Base-by-base conservation (phyloP, 179 eudicot genomes). In the Spergularia azorica region DNA sequence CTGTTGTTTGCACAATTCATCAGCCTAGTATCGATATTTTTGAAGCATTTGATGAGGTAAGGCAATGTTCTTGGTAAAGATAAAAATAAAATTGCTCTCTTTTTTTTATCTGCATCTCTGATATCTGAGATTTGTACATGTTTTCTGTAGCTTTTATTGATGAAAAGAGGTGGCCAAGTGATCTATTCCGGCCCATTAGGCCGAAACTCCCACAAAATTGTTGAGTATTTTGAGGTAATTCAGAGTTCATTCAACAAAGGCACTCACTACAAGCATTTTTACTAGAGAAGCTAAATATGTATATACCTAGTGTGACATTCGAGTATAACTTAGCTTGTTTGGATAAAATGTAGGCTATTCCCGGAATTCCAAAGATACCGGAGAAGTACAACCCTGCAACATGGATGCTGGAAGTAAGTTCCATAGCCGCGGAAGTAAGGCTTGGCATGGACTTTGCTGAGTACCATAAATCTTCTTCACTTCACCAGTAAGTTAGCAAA, bases 151-250 rank as follows among this genome's bases (percentile, higher is more conserved):
- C 82, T 95, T 50, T 85, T 95, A 75, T 80, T 95, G 69, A 85
- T 95, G 93, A 95, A 95, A 86, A 88, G 91, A 86, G 99, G 99
- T 78, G 99, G 99, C 71, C 95, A 91, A 79, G 95, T 90, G 70
- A 91, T 95, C 55, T 95, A 93, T 75, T 88, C 90, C 11, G 98
- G 99, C 39, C 98, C 96, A 63, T 77, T 95, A 67, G 98, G 99
- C 20, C 87, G 84, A 58, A 90, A 95, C 75, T 95, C 98, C 26
- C 91, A 87, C 73, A 89, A 91, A 80, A 73, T 95, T 26, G 78
- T 93, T 3, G 96, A 93, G 69, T 95, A 95, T 76, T 95, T 91
- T 70, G 94, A 93, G 96, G 98, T 90, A 87, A n/a, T n/a, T n/a
- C n/a, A 36, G 10, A 56, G 26, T 66, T 48, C 56, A 54, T 70